Evolutionary conservation across 495 filamentous ascomycete species (phyloP).

Genomic region (Hypoxylon fuscum): DNA sequence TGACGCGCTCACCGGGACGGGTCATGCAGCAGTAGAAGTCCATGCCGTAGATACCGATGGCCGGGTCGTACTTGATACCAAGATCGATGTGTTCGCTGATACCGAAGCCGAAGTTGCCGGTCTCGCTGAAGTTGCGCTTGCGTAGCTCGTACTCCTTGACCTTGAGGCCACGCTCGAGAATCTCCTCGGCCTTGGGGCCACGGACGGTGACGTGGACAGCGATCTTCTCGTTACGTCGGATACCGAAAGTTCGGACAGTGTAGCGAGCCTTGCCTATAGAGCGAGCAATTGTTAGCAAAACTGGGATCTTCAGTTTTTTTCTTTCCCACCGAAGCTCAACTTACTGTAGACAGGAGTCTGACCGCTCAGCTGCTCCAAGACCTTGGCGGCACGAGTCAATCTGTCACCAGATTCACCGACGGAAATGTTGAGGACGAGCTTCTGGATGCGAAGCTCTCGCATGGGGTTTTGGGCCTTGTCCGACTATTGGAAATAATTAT

Average conservation of each 20-base stretch:
- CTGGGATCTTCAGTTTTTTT: too few relatives aligned
- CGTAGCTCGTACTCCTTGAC: conserved; percentile 99
- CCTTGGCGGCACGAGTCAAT: conserved; percentile 99
- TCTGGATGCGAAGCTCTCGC: conserved; percentile 99
- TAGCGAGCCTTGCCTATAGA: conserved; percentile 94
- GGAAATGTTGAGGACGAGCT: conserved; percentile 99
- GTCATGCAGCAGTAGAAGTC: conserved; percentile 99
- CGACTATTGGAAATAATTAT: conserved; percentile 47
- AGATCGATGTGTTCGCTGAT: conserved; percentile 99
- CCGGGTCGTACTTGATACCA: conserved; percentile 99
- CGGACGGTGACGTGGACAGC: conserved; percentile 99
- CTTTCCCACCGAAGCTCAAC: too few relatives aligned
- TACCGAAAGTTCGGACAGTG: conserved; percentile 99
- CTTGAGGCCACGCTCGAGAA: conserved; percentile 99
- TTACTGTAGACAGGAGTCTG: conserved; percentile 99
- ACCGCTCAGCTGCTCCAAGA: conserved; percentile 98
- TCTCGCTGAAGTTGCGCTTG: conserved; percentile 99
- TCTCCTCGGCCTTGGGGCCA: conserved; percentile 99
- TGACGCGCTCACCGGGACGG: conserved; percentile 96
- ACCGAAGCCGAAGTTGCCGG: conserved; percentile 99
- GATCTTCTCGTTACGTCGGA: conserved; percentile 99
- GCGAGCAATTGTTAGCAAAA: conserved; percentile 21
- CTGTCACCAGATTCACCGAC: conserved; percentile 99
- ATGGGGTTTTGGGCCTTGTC: conserved; percentile 95
- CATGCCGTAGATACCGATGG: conserved; percentile 99